phyloP scores from a whole-genome alignment of 805 yeast species.

The Candida ipomoeae region DNA sequence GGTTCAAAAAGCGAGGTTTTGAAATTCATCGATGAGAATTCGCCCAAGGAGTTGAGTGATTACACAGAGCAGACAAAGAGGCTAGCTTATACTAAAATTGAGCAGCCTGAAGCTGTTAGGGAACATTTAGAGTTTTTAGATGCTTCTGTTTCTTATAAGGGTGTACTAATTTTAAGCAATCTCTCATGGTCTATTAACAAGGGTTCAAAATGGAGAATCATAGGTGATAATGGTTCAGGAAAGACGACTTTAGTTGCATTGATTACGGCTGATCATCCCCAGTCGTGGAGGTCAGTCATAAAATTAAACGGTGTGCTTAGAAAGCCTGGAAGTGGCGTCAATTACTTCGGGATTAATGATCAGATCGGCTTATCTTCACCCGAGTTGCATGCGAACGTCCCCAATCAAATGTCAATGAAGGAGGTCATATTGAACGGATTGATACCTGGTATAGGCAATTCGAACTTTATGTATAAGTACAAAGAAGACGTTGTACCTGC shows the following conservation, averaged over 20 bases:
- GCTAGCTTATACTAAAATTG: background rate
- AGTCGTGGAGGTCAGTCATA: slow-evolving; percentile 79
- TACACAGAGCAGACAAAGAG: background rate
- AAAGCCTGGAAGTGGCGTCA: slow-evolving; percentile 64
- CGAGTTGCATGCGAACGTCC: slow-evolving; percentile 86
- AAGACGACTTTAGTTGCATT: slow-evolving; percentile 83
- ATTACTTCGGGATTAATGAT: slow-evolving; percentile 74
- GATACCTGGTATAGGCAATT: slow-evolving; percentile 53
- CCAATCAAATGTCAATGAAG: slow-evolving; percentile 46
- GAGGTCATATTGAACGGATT: slow-evolving; percentile 71
- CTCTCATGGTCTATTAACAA: slow-evolving; percentile 61
- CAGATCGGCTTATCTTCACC: slow-evolving; percentile 88
- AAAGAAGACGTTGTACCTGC: slow-evolving; percentile 15
- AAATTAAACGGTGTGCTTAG: slow-evolving; percentile 62
- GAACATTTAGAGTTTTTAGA: slow-evolving; percentile 46
- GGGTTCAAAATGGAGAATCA: slow-evolving; percentile 84
- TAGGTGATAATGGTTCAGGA: slow-evolving; percentile 91
- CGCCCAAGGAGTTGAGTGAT: background rate
- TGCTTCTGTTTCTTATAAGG: slow-evolving; percentile 64
- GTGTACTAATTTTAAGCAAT: slow-evolving; percentile 53
- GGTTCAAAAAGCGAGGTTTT: slow-evolving; percentile 41
- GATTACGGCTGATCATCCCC: slow-evolving; percentile 93
- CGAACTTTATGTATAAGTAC: slow-evolving; percentile 46
- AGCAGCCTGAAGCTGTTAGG: background rate
- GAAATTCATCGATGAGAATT: background rate